These are phyloP conservation scores for Paraphoma sp. DNA, from an alignment of 2,329 filamentous ascomycete genomes.

Conservation along the genomic window DNA sequence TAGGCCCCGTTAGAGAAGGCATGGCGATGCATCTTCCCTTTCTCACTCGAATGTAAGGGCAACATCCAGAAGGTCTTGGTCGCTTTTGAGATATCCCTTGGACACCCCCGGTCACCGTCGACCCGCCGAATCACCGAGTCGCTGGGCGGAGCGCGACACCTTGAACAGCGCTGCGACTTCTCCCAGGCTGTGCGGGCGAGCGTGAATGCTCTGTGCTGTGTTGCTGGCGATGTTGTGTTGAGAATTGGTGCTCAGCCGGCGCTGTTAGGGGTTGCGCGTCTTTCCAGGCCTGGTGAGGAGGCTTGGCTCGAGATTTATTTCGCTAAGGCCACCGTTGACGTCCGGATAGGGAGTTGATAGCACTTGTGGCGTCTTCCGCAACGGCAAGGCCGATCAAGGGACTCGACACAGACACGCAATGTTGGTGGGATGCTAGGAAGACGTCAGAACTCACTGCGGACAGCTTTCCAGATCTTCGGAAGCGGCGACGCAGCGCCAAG, in stretches of 20 bases:
- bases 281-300: conserved; percentile 21
- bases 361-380: conserved; percentile 30
- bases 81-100: conserved; percentile 43
- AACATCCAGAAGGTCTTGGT: conserved; percentile 58
- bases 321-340: conserved; percentile 45
- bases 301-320: conserved; percentile 41
- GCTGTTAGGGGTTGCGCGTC: conserved; percentile 27
- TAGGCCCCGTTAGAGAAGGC: conserved; percentile 84
- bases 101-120: conserved; percentile 42
- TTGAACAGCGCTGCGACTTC: conserved; percentile 10
- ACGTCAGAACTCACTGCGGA: conserved; percentile 15
- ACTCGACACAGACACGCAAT: conserved; percentile 18
- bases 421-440: conserved; percentile 18
- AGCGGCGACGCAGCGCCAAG: conserved; percentile 25
- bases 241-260: conserved; percentile 11
- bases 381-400: conserved; percentile 32
- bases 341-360: conserved; percentile 27
- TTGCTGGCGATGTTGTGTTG: conserved; percentile 2
- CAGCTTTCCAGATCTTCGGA: conserved; percentile 23
- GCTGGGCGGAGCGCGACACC: conserved; percentile 21
- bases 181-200: conserved; percentile 14
- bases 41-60: conserved; percentile 64
- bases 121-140: conserved; percentile 40
- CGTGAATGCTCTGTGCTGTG: conserved; percentile 11
- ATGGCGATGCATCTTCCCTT: conserved; percentile 84